Evolutionary conservation across 176 grass and related monocot genomes (phyloP).

Genomic region (Cenchrus americanus): DNA sequence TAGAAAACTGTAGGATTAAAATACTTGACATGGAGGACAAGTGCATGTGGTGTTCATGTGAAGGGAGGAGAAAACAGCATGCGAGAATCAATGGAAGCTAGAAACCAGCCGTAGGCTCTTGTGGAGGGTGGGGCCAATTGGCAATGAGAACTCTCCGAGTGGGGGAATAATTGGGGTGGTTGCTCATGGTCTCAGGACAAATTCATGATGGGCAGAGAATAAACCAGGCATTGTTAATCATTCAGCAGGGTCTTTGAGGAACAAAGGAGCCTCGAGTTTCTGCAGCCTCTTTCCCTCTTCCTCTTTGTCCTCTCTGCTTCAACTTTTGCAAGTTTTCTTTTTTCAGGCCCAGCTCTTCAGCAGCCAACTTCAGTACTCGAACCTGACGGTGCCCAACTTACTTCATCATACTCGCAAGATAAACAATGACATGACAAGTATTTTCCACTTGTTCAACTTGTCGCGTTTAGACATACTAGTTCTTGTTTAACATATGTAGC

Average conservation of each 20-base stretch:
- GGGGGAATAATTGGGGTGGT: slow-evolving; percentile 46
- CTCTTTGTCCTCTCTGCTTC: not conserved
- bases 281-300: not conserved
- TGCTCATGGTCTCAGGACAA: slow-evolving; percentile 44
- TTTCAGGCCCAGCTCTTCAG: not conserved
- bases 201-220: slow-evolving; percentile 43
- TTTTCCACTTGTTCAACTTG: not conserved
- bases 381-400: not conserved
- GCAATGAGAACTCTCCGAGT: not conserved
- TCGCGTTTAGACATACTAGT: not conserved
- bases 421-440: not conserved
- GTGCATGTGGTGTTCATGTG: slow-evolving; percentile 53
- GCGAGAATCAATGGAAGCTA: slow-evolving; percentile 33
- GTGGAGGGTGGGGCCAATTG: not conserved
- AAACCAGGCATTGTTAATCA: slow-evolving; percentile 35
- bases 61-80: not conserved
- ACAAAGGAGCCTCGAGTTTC: not conserved
- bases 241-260: slow-evolving; percentile 26
- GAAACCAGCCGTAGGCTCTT: slow-evolving; percentile 35
- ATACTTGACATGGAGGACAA: slow-evolving; percentile 34
- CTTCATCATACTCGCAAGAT: not conserved
- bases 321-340: not conserved
- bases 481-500: not conserved
- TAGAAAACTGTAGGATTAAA: slow-evolving; percentile 24
- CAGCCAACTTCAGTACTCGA: not conserved